Percentiles rank a stretch among this genome's conserved stretches.
These are phyloP conservation scores for Penicillium sp. DNA, from an alignment of 2,329 filamentous ascomycete genomes.

Conservation along the genomic window DNA sequence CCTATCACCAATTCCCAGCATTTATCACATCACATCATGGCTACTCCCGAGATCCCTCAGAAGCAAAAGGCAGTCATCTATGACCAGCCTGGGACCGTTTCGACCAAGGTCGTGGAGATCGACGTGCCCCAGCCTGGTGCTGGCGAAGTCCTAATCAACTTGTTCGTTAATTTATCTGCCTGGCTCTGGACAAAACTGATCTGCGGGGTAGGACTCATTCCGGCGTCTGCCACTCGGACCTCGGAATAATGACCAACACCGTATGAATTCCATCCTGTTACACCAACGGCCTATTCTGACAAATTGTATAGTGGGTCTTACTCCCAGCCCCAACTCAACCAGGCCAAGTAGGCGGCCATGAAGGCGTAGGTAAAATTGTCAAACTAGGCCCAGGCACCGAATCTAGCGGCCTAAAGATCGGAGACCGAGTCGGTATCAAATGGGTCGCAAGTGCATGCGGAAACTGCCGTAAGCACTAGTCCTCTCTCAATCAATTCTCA, in stretches of 20 bases:
- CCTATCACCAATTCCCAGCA: too few species aligned
- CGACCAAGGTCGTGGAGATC: slow-evolving; percentile 63
- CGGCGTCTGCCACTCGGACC: slow-evolving; percentile 65
- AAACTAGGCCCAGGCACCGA: slow-evolving; percentile 64
- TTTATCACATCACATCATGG: slow-evolving; percentile 23
- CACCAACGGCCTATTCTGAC: slow-evolving; percentile 6
- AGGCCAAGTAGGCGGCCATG: slow-evolving; percentile 68
- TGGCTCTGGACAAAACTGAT: neutral
- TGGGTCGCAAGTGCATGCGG: slow-evolving; percentile 63
- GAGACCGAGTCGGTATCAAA: slow-evolving; percentile 70
- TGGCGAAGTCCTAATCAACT: slow-evolving; percentile 63
- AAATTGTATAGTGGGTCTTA: slow-evolving; percentile 49
- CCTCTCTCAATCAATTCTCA: neutral
- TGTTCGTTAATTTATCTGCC: slow-evolving; percentile 44
- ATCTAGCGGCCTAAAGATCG: slow-evolving; percentile 58
- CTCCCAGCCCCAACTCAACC: slow-evolving; percentile 60
- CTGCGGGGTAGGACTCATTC: slow-evolving; percentile 53
- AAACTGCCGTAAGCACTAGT: slow-evolving; percentile 43
- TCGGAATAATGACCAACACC: slow-evolving; percentile 55
- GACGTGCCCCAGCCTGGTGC: slow-evolving; percentile 65
- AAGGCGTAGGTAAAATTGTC: slow-evolving; percentile 66
- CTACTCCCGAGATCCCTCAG: slow-evolving; percentile 50
- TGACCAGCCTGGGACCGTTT: slow-evolving; percentile 65
- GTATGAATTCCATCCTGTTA: slow-evolving; percentile 5
- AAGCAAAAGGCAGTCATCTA: slow-evolving; percentile 66